Conservation (phyloP, 805 yeast genomes). For the Ascoidea tarda region DNA sequence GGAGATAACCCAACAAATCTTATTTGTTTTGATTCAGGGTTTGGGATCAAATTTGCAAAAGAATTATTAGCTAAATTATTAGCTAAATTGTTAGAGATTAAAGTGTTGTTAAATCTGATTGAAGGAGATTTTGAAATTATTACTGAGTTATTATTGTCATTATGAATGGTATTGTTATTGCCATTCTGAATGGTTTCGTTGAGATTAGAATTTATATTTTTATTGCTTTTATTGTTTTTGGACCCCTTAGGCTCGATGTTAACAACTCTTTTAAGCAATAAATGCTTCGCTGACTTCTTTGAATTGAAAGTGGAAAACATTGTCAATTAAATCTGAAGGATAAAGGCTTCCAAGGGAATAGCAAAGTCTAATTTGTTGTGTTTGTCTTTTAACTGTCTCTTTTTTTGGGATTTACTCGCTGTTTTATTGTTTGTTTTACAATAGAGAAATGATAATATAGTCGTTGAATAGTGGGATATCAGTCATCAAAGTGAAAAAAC, state of each 20-base stretch:
- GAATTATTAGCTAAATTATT: not conserved
- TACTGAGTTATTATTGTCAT: not conserved
- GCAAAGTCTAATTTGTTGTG: no score
- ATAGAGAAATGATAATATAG: no score
- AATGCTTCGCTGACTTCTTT: not conserved
- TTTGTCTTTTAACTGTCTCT: no score
- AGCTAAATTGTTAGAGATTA: no score
- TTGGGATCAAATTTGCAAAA: not conserved
- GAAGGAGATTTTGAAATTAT: not conserved
- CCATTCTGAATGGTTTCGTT: not conserved
- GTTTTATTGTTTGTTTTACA: no score
- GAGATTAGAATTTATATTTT: not conserved
- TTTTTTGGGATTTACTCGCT: no score
- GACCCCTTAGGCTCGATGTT: not conserved
- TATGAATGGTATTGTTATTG: not conserved
- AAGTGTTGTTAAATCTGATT: no score
- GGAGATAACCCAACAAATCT: not conserved
- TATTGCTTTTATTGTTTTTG: not conserved
- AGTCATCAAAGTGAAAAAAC: no score
- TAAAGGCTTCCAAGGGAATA: no score
- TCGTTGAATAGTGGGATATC: no score
- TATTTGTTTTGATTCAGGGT: not conserved
- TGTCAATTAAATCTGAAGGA: no score
- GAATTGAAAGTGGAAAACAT: not conserved
- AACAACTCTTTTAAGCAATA: not conserved